Conservation (phyloP, 2,329 filamentous ascomycete species). For the Colletotrichum sp. region DNA sequence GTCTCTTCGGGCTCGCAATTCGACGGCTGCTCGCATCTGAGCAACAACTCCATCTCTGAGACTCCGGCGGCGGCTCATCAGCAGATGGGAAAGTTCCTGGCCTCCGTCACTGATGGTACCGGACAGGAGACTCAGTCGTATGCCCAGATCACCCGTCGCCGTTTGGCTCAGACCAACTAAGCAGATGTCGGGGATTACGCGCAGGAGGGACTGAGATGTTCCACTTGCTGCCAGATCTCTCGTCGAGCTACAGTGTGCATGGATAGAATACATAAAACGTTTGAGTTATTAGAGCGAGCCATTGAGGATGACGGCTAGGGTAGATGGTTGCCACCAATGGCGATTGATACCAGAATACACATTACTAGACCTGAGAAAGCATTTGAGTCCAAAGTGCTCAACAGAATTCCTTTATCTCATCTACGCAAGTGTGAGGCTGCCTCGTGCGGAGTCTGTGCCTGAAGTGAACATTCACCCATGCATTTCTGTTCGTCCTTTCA, state of each 20-base stretch:
- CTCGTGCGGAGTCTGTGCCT: background rate
- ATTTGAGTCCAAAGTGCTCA: background rate
- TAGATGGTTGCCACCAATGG: background rate
- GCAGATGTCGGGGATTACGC: background rate
- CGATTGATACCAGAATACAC: background rate
- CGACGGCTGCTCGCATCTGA: constrained; percentile 3
- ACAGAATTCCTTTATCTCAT: background rate
- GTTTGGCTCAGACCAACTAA: background rate
- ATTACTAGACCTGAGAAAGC: background rate
- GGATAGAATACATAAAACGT: background rate
- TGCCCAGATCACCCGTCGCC: background rate
- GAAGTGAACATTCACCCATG: background rate
- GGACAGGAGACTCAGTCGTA: background rate
- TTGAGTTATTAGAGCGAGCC: background rate
- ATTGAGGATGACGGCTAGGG: background rate
- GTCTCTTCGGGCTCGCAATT: constrained; percentile 8
- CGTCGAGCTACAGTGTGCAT: background rate
- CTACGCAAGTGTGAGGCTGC: background rate
- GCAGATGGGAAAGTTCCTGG: constrained; percentile 5
- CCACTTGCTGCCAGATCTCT: background rate
- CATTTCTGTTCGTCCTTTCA: background rate
- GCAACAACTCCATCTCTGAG: constrained; percentile 7
- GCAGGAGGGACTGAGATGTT: background rate
- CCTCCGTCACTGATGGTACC: background rate
- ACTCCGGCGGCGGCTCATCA: constrained; percentile 12